These are phyloP conservation scores for Evernia prunastri DNA, from an alignment of 495 filamentous ascomycete genomes.

Conservation along the genomic window DNA sequence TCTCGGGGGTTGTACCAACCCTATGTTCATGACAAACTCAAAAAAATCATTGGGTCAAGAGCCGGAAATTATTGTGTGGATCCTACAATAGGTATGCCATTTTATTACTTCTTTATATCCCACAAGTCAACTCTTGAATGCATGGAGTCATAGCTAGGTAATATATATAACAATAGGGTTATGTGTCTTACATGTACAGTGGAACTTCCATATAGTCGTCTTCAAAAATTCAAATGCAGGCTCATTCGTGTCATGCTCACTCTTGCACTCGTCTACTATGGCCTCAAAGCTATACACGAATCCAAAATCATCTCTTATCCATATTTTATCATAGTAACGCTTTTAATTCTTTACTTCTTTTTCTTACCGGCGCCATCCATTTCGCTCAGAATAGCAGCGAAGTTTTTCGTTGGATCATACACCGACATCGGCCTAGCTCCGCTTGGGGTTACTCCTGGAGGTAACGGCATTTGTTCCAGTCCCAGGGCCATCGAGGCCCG, in stretches of 20 bases:
- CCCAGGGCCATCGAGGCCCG: conserved; percentile 44
- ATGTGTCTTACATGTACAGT: background rate
- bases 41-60: background rate
- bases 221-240: background rate
- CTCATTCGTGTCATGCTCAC: background rate
- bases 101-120: too few relatives aligned
- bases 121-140: too few relatives aligned
- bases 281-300: background rate
- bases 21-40: too few relatives aligned
- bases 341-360: conserved; percentile 23
- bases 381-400: conserved; percentile 47
- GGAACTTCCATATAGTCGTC: background rate
- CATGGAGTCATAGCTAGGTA: background rate
- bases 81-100: too few relatives aligned
- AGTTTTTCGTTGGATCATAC: conserved; percentile 46
- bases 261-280: background rate
- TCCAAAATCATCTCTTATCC: background rate
- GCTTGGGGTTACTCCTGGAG: conserved; percentile 43
- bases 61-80: background rate
- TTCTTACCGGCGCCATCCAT: conserved; percentile 42
- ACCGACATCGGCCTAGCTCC: conserved; percentile 38
- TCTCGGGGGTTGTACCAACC: too few relatives aligned
- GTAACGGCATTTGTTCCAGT: conserved; percentile 47
- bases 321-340: background rate
- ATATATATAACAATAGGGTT: background rate